Base-by-base conservation (phyloP, 2,329 filamentous ascomycete genomes). In the Lecanicillium sp. region DNA sequence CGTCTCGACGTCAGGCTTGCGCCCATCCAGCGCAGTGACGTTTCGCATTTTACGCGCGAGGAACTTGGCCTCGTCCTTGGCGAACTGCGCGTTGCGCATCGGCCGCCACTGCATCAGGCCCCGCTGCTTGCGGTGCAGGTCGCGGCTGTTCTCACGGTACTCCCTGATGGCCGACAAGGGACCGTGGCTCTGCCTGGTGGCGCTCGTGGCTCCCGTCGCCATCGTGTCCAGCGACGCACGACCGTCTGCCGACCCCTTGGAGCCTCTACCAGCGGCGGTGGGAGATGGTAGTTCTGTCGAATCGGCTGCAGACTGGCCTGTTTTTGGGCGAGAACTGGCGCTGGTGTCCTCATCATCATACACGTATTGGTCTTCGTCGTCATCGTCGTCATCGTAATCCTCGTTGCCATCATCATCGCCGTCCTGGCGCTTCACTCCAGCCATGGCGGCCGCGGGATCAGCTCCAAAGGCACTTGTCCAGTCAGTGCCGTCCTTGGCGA, bases 21-120 rank as follows among this genome's bases (percentile, higher is more conserved):
- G 76, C 1, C 91, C 91, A 33, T 82, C 81, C 60, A 97, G 67
- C 27, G 83, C 84, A 9, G 93, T 75, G 62, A 87, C 83, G 59
- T 86, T 85, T 64, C 84, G 86, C 48, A 94, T 68, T 63, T 87
- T 87, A 37, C 83, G 75, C 5, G 90, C 66, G 0, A 87, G 88
- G 67, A 84, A 90, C 58, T 86, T 84, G 1, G 86, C 81, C 71
- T 97, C 87, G 58, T 96, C 77, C 68, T 93, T 95, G 36, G 84
- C 90, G 64, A 96, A 97, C 55, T 83, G 81, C 19, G 81, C 73
- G 62, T 95, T 95, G 33, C 91, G 77, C 62, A 90, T 86, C 0
- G 91, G 90, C 60, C 83, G 87, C 90, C 90, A 97, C 65, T 97
- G 91, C 88, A 96, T 95, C 61, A 95, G 60, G 0, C 91, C 91